phyloP scores from a whole-genome alignment of 2,329 filamentous ascomycete genomes.

The Botrytis elliptica region DNA sequence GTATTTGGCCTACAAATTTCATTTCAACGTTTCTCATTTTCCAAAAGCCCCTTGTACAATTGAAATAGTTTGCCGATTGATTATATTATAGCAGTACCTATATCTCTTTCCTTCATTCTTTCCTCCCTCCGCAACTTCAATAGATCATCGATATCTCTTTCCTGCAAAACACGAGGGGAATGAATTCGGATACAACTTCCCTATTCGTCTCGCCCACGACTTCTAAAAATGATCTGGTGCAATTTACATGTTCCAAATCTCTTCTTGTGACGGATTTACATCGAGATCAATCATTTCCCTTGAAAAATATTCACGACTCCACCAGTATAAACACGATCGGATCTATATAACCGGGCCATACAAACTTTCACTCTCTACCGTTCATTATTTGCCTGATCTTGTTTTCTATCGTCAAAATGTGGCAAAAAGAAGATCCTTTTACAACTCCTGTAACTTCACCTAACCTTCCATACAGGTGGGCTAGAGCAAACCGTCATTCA shows the following conservation, averaged over 20 bases:
- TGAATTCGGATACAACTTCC: not conserved
- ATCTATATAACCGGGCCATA: too few species aligned
- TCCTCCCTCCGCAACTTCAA: not conserved
- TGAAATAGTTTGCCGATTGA: not conserved
- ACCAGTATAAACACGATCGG: not conserved
- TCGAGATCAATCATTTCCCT: not conserved
- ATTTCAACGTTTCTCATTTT: not conserved
- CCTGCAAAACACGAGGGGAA: not conserved
- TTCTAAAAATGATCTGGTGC: not conserved
- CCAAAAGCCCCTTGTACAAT: too few species aligned
- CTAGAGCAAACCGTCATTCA: constrained; percentile 25
- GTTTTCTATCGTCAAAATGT: constrained; percentile 23
- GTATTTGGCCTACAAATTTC: not conserved
- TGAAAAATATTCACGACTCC: not conserved
- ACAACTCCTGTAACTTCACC: constrained; percentile 24
- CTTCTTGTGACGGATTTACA: not conserved
- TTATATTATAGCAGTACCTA: not conserved
- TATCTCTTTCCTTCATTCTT: not conserved
- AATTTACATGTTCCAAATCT: too few species aligned
- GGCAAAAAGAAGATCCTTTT: constrained; percentile 33
- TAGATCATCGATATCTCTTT: not conserved
- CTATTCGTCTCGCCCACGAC: not conserved
- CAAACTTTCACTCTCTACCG: not conserved
- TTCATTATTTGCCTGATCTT: not conserved
- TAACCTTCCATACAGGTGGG: constrained; percentile 27